phyloP scores from a whole-genome alignment of 495 filamentous ascomycete species.

The Neurospora pannonica region DNA sequence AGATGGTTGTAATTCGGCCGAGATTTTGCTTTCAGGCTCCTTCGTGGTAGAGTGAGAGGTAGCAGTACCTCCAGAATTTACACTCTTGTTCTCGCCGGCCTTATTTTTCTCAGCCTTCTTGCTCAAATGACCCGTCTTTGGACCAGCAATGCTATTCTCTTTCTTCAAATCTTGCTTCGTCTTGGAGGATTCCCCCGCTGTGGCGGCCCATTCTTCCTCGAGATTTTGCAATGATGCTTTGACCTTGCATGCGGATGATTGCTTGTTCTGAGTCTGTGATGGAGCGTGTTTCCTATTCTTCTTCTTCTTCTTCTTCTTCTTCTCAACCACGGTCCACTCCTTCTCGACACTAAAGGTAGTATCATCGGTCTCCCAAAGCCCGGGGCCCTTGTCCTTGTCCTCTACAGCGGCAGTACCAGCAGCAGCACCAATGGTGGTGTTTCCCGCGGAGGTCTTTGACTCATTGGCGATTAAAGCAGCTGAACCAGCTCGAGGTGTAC shows the following conservation, averaged over 20 bases:
- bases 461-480: not conserved
- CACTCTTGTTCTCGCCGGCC: not conserved
- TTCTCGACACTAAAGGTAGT: not conserved
- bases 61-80: not conserved
- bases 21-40: not conserved
- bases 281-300: not conserved
- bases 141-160: not conserved
- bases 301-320: not conserved
- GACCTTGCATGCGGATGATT: not conserved
- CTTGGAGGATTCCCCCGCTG: not conserved
- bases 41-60: not conserved
- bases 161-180: not conserved
- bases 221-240: not conserved
- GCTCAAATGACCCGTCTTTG: not conserved
- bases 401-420: not conserved
- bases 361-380: not conserved
- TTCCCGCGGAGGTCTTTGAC: not conserved
- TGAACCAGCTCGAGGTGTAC: not conserved
- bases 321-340: not conserved
- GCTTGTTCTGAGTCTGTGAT: not conserved
- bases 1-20: accelerated
- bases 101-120: not conserved
- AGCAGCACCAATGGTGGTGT: not conserved
- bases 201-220: not conserved
- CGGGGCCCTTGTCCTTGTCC: not conserved